Evolutionary conservation across 306 rosid species (phyloP), one percentile per base, ranked within the genome.

Genomic region (Pachyrhizus erosus): DNA sequence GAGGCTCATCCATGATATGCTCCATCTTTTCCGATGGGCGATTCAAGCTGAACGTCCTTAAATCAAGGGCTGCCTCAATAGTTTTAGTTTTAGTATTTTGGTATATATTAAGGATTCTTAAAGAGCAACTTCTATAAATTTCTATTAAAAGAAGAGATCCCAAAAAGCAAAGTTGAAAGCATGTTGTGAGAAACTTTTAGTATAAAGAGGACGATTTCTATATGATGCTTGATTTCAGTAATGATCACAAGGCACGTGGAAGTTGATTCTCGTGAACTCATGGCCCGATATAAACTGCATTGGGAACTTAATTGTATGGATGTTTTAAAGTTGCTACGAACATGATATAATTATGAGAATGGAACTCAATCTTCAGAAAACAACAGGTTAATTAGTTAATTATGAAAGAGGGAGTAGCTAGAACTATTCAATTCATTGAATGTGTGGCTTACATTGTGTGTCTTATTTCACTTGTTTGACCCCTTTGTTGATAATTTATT

Each of bases 181-280:
- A 57, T 42, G 51, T 4, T 57, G 26, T 70, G 26, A 54, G 33
- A 39, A 68, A 40, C 26, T 42, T 54, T 37, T 39, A 34, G 31
- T 58, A 55, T 51, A 3, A 61, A 69, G 67, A 71, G 61, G 68
- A 29, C 52, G 42, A 57, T 43, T 71, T 78, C 69, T 81, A 68
- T 27, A 11, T 75, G 77, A 70, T 76, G 27, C 42, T 68, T 34
- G 76, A 84, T 80, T 77, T 21, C 45, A 48, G 86, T 70, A 68
- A 83, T 91, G 34, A 87, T 87, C 58, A 85, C 81, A 29, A 24
- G 76, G 88, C 93, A 87, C 96, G 83, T 89, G 93, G 85, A 74
- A 57, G 55, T 14, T 73, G 73, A 88, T 81, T 84, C 81, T 67
- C 42, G 31, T 75, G 70, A 67, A 12, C 34, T 12, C 18, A 1